A percentile compares a stretch with the other conserved stretches of the same genome.
Conservation (phyloP, 345 rosid species). For the Salix purpurea region DNA sequence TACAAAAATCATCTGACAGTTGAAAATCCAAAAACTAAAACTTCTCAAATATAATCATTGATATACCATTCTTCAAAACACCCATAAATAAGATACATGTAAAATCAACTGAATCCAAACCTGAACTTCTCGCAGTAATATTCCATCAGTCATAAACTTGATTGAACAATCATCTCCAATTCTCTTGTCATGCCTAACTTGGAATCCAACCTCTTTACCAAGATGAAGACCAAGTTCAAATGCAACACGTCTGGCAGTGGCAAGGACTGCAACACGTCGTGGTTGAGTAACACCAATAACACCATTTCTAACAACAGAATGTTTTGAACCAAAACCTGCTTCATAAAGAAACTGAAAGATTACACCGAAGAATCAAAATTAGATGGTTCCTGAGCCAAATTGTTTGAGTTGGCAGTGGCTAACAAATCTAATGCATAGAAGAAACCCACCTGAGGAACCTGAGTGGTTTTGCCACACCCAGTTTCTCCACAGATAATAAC, state of each 20-base stretch:
- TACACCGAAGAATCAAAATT: conserved; percentile 12
- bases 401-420: background rate
- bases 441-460: conserved; percentile 80
- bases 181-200: conserved; percentile 87
- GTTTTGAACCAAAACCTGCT: conserved; percentile 79
- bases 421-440: conserved; percentile 9
- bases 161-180: conserved; percentile 67
- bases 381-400: background rate
- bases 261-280: conserved; percentile 92
- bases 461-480: conserved; percentile 96
- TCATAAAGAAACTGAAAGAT: conserved; percentile 78
- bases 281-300: conserved; percentile 93
- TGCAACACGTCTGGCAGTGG: conserved; percentile 90
- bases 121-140: conserved; percentile 89
- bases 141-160: conserved; percentile 98
- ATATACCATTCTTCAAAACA: background rate
- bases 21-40: background rate
- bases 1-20: background rate
- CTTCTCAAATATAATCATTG: background rate
- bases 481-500: conserved; percentile 87
- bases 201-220: conserved; percentile 92
- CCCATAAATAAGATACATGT: background rate
- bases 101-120: conserved; percentile 28
- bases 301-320: conserved; percentile 48
- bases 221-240: conserved; percentile 80